A percentile compares a stretch with the other conserved stretches of the same genome.
phyloP scores from a whole-genome alignment of 257 asterid species.

The Solanum neorickii region DNA sequence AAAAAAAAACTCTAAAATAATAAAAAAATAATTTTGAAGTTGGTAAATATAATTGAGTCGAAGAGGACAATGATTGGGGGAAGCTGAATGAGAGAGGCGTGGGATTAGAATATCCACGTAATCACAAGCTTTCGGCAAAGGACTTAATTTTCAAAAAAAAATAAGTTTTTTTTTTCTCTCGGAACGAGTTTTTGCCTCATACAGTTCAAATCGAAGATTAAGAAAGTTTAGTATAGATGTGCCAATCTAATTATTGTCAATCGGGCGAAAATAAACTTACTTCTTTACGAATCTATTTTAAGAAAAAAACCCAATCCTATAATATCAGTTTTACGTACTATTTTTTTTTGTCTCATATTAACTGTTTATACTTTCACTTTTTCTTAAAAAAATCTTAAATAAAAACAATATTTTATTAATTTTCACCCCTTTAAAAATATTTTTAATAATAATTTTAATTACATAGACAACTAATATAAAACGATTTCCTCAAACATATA shows the following conservation, averaged over 20 bases:
- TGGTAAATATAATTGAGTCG: neutral
- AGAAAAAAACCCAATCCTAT: fast-evolving
- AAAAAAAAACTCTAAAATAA: neutral
- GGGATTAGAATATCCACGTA: neutral
- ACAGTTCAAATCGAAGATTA: no score
- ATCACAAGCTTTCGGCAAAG: conserved; percentile 48
- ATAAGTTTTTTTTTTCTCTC: neutral
- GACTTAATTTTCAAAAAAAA: conserved; percentile 3
- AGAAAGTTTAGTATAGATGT: no score
- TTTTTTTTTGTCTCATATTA: neutral
- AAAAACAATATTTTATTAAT: no score
- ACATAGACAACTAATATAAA: neutral
- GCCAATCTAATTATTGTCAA: fast-evolving
- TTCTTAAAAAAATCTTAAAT: no score
- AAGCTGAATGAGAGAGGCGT: neutral
- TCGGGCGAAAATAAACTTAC: fast-evolving
- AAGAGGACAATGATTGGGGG: neutral
- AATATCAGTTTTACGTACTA: fast-evolving
- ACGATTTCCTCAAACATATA: neutral
- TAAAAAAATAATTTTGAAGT: neutral
- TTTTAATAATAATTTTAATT: no score
- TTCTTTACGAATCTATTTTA: neutral
- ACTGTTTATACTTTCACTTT: neutral
- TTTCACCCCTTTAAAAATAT: no score
- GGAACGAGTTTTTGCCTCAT: neutral